These are phyloP conservation scores for Groenewaldozyma auringiensis DNA, from an alignment of 1,139 yeast genomes.

Conservation along the genomic window DNA sequence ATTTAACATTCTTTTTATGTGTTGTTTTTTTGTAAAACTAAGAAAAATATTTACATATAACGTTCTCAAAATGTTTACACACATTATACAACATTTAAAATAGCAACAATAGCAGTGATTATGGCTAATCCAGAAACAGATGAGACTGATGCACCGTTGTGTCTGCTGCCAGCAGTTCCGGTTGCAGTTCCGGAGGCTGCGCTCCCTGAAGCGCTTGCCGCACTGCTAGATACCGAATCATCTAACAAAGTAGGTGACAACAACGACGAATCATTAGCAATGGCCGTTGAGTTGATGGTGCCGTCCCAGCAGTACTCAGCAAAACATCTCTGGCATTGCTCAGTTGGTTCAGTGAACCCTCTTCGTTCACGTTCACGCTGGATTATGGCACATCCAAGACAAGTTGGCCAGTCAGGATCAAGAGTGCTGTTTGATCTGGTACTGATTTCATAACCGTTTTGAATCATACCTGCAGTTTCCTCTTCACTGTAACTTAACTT, in stretches of 20 bases:
- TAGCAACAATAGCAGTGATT: constrained; percentile 1
- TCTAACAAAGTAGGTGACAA: constrained; percentile 12
- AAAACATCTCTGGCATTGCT: constrained; percentile 72
- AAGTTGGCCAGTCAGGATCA: constrained; percentile 67
- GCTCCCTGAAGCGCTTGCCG: not conserved
- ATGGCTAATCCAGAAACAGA: not conserved
- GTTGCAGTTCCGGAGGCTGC: not conserved
- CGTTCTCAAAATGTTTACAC: not conserved
- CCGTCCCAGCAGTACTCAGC: constrained; percentile 84
- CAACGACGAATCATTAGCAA: constrained; percentile 14
- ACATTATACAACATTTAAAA: not conserved
- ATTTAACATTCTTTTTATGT: not conserved
- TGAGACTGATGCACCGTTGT: constrained; percentile 3
- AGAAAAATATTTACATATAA: not conserved
- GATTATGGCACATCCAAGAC: constrained; percentile 84
- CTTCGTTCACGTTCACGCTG: constrained; percentile 75
- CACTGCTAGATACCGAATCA: not conserved
- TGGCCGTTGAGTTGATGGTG: constrained; percentile 14
- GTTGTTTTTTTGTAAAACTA: not conserved
- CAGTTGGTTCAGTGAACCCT: constrained; percentile 45
- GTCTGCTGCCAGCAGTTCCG: not conserved
- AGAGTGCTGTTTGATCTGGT: constrained; percentile 66
- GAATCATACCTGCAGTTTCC: constrained; percentile 57
- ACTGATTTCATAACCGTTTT: constrained; percentile 74
- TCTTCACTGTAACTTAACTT: constrained; percentile 54